phyloP scores from a whole-genome alignment of 768 basidiomycete species.

The Polyporus arcularius region DNA sequence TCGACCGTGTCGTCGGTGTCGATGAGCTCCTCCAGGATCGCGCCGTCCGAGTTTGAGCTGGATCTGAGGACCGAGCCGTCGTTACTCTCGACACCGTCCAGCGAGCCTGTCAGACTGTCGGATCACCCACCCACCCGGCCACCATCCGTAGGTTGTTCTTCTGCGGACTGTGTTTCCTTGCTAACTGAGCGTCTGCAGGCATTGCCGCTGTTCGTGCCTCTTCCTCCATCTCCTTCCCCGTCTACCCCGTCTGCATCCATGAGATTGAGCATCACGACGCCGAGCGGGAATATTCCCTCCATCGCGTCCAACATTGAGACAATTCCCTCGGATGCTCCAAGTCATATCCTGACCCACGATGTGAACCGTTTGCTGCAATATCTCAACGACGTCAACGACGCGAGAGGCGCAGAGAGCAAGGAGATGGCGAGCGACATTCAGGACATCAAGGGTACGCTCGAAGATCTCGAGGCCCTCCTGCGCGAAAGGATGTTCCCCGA shows the following conservation, averaged over 20 bases:
- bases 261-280: slow-evolving; percentile 54
- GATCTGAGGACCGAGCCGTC: slow-evolving; percentile 60
- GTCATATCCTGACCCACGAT: slow-evolving; percentile 51
- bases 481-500: slow-evolving; percentile 18
- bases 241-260: slow-evolving; percentile 40
- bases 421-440: slow-evolving; percentile 68
- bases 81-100: slow-evolving; percentile 48
- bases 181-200: slow-evolving; percentile 24
- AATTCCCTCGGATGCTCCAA: slow-evolving; percentile 39
- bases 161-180: neutral
- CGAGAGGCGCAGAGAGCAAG: slow-evolving; percentile 61
- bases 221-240: slow-evolving; percentile 36
- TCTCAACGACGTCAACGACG: slow-evolving; percentile 64
- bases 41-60: slow-evolving; percentile 21
- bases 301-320: slow-evolving; percentile 49
- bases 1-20: slow-evolving; percentile 34
- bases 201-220: slow-evolving; percentile 32
- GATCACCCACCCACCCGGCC: slow-evolving; percentile 20
- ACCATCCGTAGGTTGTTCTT: slow-evolving; percentile 29
- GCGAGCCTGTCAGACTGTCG: slow-evolving; percentile 20
- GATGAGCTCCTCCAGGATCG: slow-evolving; percentile 33
- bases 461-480: slow-evolving; percentile 37
- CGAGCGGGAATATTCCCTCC: slow-evolving; percentile 48
- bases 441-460: slow-evolving; percentile 69
- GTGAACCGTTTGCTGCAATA: slow-evolving; percentile 52